Base-by-base conservation (phyloP, 2,329 filamentous ascomycete species). In the Teratosphaeria viscida region DNA sequence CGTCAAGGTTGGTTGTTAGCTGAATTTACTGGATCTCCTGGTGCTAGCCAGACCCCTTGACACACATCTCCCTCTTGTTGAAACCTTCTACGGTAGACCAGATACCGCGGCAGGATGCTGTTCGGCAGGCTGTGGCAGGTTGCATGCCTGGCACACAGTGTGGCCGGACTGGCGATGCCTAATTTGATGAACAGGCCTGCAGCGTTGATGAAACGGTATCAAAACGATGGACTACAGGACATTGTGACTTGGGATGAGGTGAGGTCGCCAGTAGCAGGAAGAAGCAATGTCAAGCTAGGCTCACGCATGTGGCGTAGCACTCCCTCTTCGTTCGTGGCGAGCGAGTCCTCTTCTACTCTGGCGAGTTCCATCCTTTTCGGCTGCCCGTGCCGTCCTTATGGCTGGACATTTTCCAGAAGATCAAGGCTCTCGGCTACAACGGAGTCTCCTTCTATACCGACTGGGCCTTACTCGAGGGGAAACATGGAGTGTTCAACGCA, bases 371-470 rank as follows among this genome's bases (percentile, higher is more conserved):
- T 68, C 86, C 87, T 0, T 91, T 80, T 70, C 76, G 82, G 65
- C 73, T 87, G 0, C 84, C 85, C 1, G 84, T 87, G 1, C 79
- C 83, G 2, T 76, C 77, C 55, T 76, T 88, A 4, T 86, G 85
- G 77, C 77, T 88, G 8, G 89, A 92, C 64, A 70, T 92, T 1
- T 87, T 95, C 66, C 86, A 94, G 67, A 95, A 95, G 74, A 84
- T 92, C 72, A 91, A 88, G 72, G 86, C 88, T 0, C 74, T 91
- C 1, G 90, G 90, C 0, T 92, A 90, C 74, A 92, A 88, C 66
- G 82, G 83, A 53, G 86, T 92, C 1, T 90, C 87, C 0, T 90
- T 92, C 71, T 92, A 92, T 67, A 79, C 86, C 6, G 82, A 91
- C 66, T 95, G 89, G 90, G 87, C 86, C 2, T 75, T 92, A 2